Evolutionary conservation across 768 basidiomycete genomes (phyloP).

Genomic region (Boletus tomentosulus): DNA sequence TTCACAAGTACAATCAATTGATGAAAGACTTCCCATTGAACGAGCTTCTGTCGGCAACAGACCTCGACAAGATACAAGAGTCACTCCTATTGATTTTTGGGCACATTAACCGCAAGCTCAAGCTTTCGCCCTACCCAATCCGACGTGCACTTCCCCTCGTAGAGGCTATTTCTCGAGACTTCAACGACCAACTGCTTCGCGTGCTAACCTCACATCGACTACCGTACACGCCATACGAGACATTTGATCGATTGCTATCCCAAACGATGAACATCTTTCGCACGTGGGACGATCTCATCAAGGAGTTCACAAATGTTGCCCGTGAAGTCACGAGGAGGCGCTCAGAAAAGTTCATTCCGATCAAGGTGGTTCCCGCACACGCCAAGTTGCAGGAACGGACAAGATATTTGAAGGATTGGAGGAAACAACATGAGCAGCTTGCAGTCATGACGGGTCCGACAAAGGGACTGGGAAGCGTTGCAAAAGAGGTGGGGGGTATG

Average conservation of each 20-base stretch:
- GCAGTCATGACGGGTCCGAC: constrained; percentile 97
- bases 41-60: constrained; percentile 93
- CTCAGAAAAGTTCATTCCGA: constrained; percentile 90
- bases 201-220: constrained; percentile 90
- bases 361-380: constrained; percentile 90
- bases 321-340: constrained; percentile 90
- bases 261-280: constrained; percentile 76
- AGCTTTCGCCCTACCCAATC: constrained; percentile 94
- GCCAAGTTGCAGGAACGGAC: constrained; percentile 86
- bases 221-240: constrained; percentile 90
- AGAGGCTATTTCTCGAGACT: constrained; percentile 96
- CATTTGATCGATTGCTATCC: constrained; percentile 81
- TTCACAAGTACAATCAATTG: constrained; percentile 96
- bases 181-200: constrained; percentile 90
- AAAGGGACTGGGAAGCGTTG: constrained; percentile 71
- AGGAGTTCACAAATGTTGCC: constrained; percentile 89
- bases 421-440: constrained; percentile 96
- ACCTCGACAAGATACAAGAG: constrained; percentile 93
- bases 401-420: constrained; percentile 84
- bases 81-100: constrained; percentile 82
- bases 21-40: constrained; percentile 99
- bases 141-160: constrained; percentile 93
- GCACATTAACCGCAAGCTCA: constrained; percentile 94
- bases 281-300: constrained; percentile 86
- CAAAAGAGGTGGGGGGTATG: constrained; percentile 81